These are phyloP conservation scores for Trypanosoma melophagium DNA, from an alignment of 208 protist species.

Conservation along the genomic window DNA sequence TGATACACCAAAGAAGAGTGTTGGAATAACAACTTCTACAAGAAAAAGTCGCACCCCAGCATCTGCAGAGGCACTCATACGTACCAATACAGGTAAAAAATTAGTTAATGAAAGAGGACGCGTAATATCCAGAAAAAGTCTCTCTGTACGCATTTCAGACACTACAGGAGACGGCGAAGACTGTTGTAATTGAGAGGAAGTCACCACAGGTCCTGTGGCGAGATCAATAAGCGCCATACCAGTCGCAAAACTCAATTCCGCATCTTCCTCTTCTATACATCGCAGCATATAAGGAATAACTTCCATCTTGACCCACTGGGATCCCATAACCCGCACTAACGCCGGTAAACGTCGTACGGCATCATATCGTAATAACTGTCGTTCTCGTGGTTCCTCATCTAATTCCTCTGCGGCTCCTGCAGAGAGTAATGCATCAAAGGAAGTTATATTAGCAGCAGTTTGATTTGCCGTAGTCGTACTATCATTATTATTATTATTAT, in stretches of 20 bases:
- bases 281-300: slow-evolving; percentile 75
- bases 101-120: slow-evolving; percentile 37
- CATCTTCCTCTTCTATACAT: slow-evolving; percentile 76
- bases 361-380: slow-evolving; percentile 43
- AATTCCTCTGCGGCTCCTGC: slow-evolving; percentile 41
- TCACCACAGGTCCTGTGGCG: slow-evolving; percentile 4
- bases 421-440: slow-evolving; percentile 25
- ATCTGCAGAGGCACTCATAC: slow-evolving; percentile 45
- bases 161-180: not conserved
- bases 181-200: not conserved
- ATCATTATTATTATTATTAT: slow-evolving; percentile 10
- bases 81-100: slow-evolving; percentile 42
- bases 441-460: slow-evolving; percentile 20
- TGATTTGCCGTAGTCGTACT: slow-evolving; percentile 14
- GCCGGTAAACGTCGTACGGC: slow-evolving; percentile 63
- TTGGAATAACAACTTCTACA: slow-evolving; percentile 70
- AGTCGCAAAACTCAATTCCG: slow-evolving; percentile 52
- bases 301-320: slow-evolving; percentile 51
- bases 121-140: not conserved
- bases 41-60: slow-evolving; percentile 50
- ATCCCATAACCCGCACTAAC: slow-evolving; percentile 50
- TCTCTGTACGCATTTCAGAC: not conserved
- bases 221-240: slow-evolving; percentile 60
- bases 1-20: slow-evolving; percentile 59
- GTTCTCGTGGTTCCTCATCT: slow-evolving; percentile 48